phyloP scores from a whole-genome alignment of 768 basidiomycete genomes.

The Pleurotus salmoneostramineus region DNA sequence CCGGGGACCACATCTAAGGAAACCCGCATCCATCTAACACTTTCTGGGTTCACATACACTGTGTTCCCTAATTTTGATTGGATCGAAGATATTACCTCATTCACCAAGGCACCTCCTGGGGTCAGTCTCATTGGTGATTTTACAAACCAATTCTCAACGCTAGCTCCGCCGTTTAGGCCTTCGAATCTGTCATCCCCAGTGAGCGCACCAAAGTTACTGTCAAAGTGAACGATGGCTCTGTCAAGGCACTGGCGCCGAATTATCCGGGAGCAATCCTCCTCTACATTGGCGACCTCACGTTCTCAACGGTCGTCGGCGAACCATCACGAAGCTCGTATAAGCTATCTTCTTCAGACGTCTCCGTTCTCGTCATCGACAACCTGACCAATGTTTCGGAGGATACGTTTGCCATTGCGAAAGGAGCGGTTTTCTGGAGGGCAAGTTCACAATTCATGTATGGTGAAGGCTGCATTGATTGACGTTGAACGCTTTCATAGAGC shows the following conservation, averaged over 20 bases:
- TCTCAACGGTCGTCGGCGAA: slow-evolving; percentile 69
- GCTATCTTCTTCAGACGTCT: slow-evolving; percentile 42
- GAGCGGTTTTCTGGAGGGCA: slow-evolving; percentile 67
- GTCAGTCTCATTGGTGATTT: slow-evolving; percentile 43
- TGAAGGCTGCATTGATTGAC: neutral
- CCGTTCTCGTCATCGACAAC: slow-evolving; percentile 41
- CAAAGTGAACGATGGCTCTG: slow-evolving; percentile 60
- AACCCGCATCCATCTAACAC: slow-evolving; percentile 60
- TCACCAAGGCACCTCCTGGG: slow-evolving; percentile 82
- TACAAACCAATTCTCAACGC: neutral
- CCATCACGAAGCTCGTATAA: slow-evolving; percentile 52
- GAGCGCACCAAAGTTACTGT: slow-evolving; percentile 77
- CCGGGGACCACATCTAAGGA: slow-evolving; percentile 71
- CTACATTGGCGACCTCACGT: slow-evolving; percentile 61
- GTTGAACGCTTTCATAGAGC: slow-evolving; percentile 27
- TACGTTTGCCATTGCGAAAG: slow-evolving; percentile 20
- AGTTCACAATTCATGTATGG: slow-evolving; percentile 11
- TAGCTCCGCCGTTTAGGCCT: slow-evolving; percentile 48
- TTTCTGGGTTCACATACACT: slow-evolving; percentile 63
- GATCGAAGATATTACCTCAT: slow-evolving; percentile 55
- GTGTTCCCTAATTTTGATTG: slow-evolving; percentile 60
- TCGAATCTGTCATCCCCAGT: slow-evolving; percentile 89
- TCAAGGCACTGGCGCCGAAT: slow-evolving; percentile 53
- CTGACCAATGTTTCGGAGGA: slow-evolving; percentile 20
- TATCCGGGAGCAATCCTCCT: slow-evolving; percentile 65